Evolutionary conservation across 225 moss, liverwort and hornwort genomes (phyloP), one percentile per base, ranked within the genome.

Genomic region (Bryoerythrophyllum caledonicum): DNA sequence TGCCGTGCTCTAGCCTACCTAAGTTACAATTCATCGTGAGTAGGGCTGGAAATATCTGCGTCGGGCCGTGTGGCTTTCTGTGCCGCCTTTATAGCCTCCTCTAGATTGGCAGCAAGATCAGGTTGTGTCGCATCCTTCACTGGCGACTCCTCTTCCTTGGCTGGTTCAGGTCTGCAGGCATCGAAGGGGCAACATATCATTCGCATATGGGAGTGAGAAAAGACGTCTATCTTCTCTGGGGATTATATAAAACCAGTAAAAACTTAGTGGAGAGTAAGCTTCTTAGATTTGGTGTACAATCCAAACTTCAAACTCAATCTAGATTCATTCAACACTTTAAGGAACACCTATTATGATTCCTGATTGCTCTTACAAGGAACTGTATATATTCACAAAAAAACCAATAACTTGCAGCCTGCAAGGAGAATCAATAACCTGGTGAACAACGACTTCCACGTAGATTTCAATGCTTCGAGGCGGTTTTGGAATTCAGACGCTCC

Each of bases 401-500:
- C 14, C 15, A 23, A 49, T 30, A 23, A 6, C 43, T 59, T 51
- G 10, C 9, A 63, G 20, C 21, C 10, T 37, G 49, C 11, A 72
- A 40, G 27, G 71, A 80, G 25, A 48, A 67, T 10, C 3, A 49
- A 57, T 34, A 65, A 99, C 97, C 97, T 94, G 48, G 76, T 81
- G 53, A 99, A 99, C 46, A 99, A 83, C 3, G 82, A 70, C 49
- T 91, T 90, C 60, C 93, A 93, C 44, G 83, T 81, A 35, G 63
- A 84, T 76, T 90, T 84, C 21, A 99, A 78, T 68, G 75, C 82
- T 23, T 81, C 88, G 58, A 93, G 62, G 76, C 91, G 93, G 70
- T 57, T 83, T 77, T 87, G 78, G 46, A 95, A 99, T 72, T 99
- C 91, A 56, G 87, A 75, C 40, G 87, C 93, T 76, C 72, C 83